Base-by-base conservation (phyloP, 306 rosid species). In the Alnus glutinosa region DNA sequence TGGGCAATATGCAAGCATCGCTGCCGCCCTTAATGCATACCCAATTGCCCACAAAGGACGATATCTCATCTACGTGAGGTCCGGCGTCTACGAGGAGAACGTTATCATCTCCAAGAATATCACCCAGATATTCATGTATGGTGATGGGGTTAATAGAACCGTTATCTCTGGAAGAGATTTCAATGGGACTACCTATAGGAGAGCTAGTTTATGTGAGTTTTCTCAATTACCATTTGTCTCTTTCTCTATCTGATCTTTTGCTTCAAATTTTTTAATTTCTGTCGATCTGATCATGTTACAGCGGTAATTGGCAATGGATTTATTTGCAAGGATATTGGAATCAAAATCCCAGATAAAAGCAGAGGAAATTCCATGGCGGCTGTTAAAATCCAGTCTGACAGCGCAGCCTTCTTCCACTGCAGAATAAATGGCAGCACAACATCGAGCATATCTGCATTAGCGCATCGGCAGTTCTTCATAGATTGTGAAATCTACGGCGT, bases 141-240 rank as follows among this genome's bases (percentile, higher is more conserved):
- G 85, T 46, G 88, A 76, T 75, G 84, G 86, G 4, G 61, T 76
- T 46, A 1, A 1, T 46, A 30, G 76, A 0, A 82, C 86, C 34
- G 34, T 75, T 71, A 80, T 85, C 18, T 16, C 19, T 16, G 86
- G 86, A 42, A 32, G 7, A 57, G 71, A 37, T 39, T 68, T 55
- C 32, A 34, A 15, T 15, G 58, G 63, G n/a, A 19, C 77, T 42
- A 72, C 75, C 5, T 64, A 72, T 37, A 18, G 19, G 16, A 62
- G 77, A 46, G 89, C 86, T 59, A 76, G 82, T 52, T 76, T 82
- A 13, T 76, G 88, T 79, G 74, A 82, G 47, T 23, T 23, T 23
- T 23, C 28, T 23, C 28, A 23, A 23, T 23, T 23, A 23, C 28
- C 28, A 23, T 23, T 23, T 23, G 28, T 23, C 28, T 0, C 28